phyloP scores from a whole-genome alignment of 75 land plant genomes.

The Larix kaempferi region DNA sequence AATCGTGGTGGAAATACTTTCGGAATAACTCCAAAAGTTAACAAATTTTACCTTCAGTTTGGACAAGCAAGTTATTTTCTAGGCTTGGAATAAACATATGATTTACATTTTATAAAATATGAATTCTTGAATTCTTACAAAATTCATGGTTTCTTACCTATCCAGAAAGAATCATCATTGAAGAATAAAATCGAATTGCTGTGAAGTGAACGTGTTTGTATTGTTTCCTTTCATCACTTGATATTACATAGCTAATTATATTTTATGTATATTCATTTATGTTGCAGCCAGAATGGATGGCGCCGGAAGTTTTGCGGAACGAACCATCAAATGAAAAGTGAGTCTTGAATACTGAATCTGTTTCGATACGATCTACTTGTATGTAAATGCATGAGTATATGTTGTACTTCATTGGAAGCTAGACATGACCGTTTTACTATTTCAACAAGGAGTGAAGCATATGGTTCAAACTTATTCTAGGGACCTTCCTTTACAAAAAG shows the following conservation, averaged over 20 bases:
- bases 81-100: background rate
- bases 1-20: too few relatives aligned
- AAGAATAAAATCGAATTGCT: background rate
- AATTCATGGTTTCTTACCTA: background rate
- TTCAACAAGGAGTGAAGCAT: background rate
- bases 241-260: background rate
- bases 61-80: background rate
- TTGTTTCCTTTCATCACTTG: background rate
- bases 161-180: background rate
- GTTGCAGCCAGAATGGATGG: constrained; percentile 56
- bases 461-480: background rate
- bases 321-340: constrained; percentile 22
- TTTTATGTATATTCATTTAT: constrained; percentile 1
- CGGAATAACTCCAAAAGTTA: too few relatives aligned
- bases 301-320: background rate
- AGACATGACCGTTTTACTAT: background rate
- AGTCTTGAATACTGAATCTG: constrained; percentile 16
- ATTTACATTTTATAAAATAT: background rate
- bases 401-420: background rate
- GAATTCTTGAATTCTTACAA: background rate
- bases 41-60: background rate
- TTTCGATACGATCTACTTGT: background rate
- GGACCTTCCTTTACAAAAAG: background rate
- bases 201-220: background rate
- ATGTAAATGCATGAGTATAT: background rate